Evolutionary conservation across 78 protist genomes (phyloP).

Genomic region (Polysphondylium violaceum): DNA sequence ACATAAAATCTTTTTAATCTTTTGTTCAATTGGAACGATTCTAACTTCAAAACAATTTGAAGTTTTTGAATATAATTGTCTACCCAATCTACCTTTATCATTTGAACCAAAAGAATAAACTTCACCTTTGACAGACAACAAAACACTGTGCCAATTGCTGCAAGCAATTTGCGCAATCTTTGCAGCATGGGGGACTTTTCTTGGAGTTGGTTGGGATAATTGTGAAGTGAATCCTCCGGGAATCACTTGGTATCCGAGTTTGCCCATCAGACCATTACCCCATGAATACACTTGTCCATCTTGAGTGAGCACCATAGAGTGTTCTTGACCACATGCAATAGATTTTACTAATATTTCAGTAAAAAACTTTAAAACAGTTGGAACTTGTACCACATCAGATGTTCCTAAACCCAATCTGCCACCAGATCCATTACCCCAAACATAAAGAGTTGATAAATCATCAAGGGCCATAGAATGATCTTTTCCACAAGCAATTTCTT

Average conservation of each 20-base stretch:
- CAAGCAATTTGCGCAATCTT: slow-evolving; percentile 4
- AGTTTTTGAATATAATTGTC: neutral
- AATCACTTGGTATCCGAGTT: neutral
- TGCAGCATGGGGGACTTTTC: neutral
- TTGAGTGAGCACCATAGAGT: neutral
- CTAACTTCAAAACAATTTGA: neutral
- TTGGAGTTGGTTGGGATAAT: slow-evolving; percentile 34
- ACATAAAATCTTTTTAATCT: slow-evolving; percentile 33
- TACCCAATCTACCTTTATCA: slow-evolving; percentile 9
- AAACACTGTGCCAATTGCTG: slow-evolving; percentile 40
- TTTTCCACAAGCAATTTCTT: slow-evolving; percentile 42
- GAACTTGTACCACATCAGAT: neutral
- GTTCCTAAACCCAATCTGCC: slow-evolving; percentile 48
- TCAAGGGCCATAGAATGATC: slow-evolving; percentile 54
- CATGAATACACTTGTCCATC: slow-evolving; percentile 23
- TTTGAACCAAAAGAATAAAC: slow-evolving; percentile 59
- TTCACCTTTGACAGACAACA: neutral
- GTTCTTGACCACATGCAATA: slow-evolving; percentile 48
- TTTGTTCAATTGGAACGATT: neutral
- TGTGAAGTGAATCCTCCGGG: too few relatives aligned
- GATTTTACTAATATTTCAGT: neutral
- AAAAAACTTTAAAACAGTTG: slow-evolving; percentile 8
- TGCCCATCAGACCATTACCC: neutral
- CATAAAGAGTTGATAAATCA: slow-evolving; percentile 20
- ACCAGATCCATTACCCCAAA: slow-evolving; percentile 28